These are phyloP conservation scores for Pseudovirgaria hyperparasitica DNA, from an alignment of 2,329 filamentous ascomycete genomes.

Conservation along the genomic window DNA sequence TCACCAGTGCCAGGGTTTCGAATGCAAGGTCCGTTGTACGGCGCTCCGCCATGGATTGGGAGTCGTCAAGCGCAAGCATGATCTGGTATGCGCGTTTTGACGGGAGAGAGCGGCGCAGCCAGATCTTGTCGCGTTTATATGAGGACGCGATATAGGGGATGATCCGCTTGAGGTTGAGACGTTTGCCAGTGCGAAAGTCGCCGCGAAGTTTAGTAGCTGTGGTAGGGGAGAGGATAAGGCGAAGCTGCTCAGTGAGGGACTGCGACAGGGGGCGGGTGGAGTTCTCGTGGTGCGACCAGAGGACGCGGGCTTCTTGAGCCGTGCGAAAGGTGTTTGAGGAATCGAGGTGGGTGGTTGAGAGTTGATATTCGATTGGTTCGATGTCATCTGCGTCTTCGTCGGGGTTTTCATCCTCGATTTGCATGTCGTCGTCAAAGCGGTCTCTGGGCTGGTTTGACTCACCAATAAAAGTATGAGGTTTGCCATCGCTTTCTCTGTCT, in stretches of 20 bases:
- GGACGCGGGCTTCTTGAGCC: conserved; percentile 49
- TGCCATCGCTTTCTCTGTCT: conserved; percentile 19
- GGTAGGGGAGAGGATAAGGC: conserved; percentile 87
- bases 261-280: conserved; percentile 78
- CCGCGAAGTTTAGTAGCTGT: conserved; percentile 93
- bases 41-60: conserved; percentile 80
- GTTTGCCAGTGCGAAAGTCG: conserved; percentile 92
- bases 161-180: conserved; percentile 98
- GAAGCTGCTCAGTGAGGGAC: conserved; percentile 83
- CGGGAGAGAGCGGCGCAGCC: conserved; percentile 88
- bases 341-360: conserved; percentile 60
- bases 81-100: conserved; percentile 95
- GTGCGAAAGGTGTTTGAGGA: conserved; percentile 23
- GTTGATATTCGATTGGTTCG: conserved; percentile 41
- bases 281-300: conserved; percentile 78
- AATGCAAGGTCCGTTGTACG: conserved; percentile 70
- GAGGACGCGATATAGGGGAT: conserved; percentile 97
- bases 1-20: conserved; percentile 86
- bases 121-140: conserved; percentile 99
- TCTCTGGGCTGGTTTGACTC: conserved; percentile 24
- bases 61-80: conserved; percentile 93
- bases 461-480: conserved; percentile 32
- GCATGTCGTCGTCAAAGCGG: conserved; percentile 25
- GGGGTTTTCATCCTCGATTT: conserved; percentile 19
- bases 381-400: conserved; percentile 24